Evolutionary conservation across 2,329 filamentous ascomycete species (phyloP).

Genomic region (Sporothrix variecibatus): DNA sequence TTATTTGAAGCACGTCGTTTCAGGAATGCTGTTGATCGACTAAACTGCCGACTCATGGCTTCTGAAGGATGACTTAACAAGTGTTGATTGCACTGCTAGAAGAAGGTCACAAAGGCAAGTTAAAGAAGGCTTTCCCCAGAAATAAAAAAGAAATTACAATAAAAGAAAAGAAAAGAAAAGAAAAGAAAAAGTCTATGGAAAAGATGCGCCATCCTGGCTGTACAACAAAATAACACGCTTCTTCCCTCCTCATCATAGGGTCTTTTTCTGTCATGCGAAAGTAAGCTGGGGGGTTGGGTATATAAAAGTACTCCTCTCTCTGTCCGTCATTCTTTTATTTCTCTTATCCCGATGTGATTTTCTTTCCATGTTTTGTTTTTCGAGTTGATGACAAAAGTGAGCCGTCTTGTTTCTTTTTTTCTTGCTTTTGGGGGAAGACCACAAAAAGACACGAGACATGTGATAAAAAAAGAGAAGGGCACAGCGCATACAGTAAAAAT

Average conservation of each 20-base stretch:
- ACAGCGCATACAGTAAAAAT: not conserved
- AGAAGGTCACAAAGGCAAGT: not conserved
- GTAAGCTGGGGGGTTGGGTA: not conserved
- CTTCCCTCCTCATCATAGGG: not conserved
- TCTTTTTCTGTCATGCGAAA: not conserved
- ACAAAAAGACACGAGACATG: not conserved
- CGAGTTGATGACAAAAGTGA: not conserved
- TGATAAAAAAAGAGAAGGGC: not conserved
- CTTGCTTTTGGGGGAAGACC: not conserved
- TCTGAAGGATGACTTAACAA: not conserved
- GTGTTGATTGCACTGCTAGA: not conserved
- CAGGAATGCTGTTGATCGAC: not conserved
- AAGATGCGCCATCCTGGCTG: not conserved
- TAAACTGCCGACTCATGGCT: not conserved
- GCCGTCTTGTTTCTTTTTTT: not conserved
- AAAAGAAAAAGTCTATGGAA: not conserved
- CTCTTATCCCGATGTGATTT: not conserved
- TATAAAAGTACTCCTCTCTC: not conserved
- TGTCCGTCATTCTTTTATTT: not conserved
- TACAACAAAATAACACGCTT: not conserved
- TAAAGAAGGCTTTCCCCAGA: not conserved
- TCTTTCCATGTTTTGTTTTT: not conserved
- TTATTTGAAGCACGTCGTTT: too few species aligned
- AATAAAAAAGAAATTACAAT: conserved; percentile 6
- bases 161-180: not conserved